Base-by-base conservation (phyloP, 225 moss, liverwort and hornwort species). In the Ulota crispa region DNA sequence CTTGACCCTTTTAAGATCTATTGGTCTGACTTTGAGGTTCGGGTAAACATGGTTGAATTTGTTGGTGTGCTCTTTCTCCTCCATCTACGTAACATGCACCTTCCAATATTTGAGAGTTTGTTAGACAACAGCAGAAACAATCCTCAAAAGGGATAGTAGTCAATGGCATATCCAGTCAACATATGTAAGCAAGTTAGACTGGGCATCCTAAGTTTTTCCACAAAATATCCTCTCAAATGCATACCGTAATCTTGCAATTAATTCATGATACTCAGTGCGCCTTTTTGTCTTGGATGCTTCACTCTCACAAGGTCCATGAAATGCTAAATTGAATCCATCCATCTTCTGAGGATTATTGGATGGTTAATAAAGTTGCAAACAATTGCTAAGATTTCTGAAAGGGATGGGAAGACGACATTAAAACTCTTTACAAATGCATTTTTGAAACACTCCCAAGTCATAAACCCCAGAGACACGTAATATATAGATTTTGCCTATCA, bases 41-140 rank as follows among this genome's bases (percentile, higher is more conserved):
- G 94, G 93, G 73, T 92, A 94, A 65, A 86, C 86, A 78, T 99
- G 99, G 74, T 85, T 85, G 64, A 93, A 93, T 77, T 84, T 94
- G 47, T 92, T 84, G 9, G 83, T 70, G 78, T 99, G 99, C 77
- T 80, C 87, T 30, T 90, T 83, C 76, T 96, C 94, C 83, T 92
- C 92, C 90, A 91, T 88, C 99, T 99, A 91, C 60, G 47, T 11
- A 56, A 81, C 68, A 83, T 60, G 37, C 82, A 84, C 81, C 85
- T 87, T 87, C 82, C 30, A 64, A 64, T 67, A 80, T 56, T 72
- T 86, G 82, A 84, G 83, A 64, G 62, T 59, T 78, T 76, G 86
- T 86, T 83, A 80, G 88, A 80, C 50, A 61, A 8, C 59, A 60
- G 7, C 52, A 71, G 55, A 70, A 45, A 64, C 53, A 41, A 7